phyloP scores from a whole-genome alignment of 2,329 filamentous ascomycete species.

The Aspergillus sp. region DNA sequence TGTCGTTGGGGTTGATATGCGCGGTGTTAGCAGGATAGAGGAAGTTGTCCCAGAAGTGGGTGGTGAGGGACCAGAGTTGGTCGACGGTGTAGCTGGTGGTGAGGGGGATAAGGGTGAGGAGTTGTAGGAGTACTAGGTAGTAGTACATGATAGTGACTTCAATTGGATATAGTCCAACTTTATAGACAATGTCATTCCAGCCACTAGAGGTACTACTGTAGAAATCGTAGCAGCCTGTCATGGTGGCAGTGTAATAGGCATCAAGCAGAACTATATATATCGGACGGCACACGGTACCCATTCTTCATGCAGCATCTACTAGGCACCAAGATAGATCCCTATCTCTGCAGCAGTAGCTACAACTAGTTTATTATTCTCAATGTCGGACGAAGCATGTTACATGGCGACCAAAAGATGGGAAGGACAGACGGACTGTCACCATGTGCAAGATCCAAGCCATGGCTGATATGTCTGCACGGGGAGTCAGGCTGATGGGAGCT shows the following conservation, averaged over 20 bases:
- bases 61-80: constrained; percentile 28
- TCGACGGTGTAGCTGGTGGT: constrained; percentile 20
- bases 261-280: not conserved
- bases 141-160: not conserved
- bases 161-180: no score
- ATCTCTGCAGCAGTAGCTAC: not conserved
- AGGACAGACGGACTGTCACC: not conserved
- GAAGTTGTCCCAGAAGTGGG: constrained; percentile 27
- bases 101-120: not conserved
- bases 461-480: not conserved
- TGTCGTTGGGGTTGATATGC: constrained; percentile 25
- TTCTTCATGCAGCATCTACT: not conserved
- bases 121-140: not conserved
- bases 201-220: no score
- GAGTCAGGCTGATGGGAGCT: not conserved
- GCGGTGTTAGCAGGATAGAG: constrained; percentile 28
- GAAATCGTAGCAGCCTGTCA: no score
- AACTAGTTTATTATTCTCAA: not conserved
- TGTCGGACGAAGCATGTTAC: not conserved
- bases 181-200: no score
- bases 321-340: not conserved
- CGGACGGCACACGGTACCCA: not conserved
- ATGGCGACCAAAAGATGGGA: not conserved
- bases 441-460: no score
- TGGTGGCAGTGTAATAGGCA: not conserved